Evolutionary conservation across 306 rosid genomes (phyloP).

Genomic region (Canavalia ensiformis): DNA sequence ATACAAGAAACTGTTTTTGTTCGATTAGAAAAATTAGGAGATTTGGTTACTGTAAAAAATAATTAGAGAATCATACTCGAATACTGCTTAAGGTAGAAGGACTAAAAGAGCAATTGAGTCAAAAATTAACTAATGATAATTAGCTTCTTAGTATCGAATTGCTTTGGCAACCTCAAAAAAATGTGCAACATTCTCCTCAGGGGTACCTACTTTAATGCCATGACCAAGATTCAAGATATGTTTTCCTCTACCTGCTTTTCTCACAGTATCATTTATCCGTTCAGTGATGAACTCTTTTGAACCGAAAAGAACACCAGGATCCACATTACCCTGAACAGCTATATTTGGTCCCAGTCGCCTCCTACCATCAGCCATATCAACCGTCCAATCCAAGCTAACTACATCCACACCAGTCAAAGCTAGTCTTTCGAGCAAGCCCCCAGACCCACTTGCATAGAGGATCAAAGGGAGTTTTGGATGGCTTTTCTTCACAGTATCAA

Average conservation of each 20-base stretch:
- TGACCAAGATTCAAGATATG: slow-evolving; percentile 80
- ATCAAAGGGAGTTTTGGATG: slow-evolving; percentile 92
- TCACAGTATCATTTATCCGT: slow-evolving; percentile 85
- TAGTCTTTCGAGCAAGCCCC: slow-evolving; percentile 94
- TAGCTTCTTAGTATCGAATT: slow-evolving; percentile 66
- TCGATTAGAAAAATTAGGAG: neutral
- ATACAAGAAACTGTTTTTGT: neutral
- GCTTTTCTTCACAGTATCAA: slow-evolving; percentile 75
- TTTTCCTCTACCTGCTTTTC: slow-evolving; percentile 83
- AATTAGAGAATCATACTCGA: slow-evolving; percentile 1
- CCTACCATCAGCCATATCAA: slow-evolving; percentile 97
- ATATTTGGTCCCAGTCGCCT: slow-evolving; percentile 77
- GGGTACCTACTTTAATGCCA: slow-evolving; percentile 61
- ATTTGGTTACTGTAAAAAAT: neutral
- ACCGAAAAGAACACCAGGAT: slow-evolving; percentile 97
- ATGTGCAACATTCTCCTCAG: slow-evolving; percentile 80
- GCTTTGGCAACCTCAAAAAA: slow-evolving; percentile 96
- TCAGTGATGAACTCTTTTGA: slow-evolving; percentile 86
- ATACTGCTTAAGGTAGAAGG: neutral
- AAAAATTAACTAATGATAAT: slow-evolving; percentile 16
- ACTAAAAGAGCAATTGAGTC: slow-evolving; percentile 13
- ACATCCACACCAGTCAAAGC: slow-evolving; percentile 90
- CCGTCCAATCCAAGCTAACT: slow-evolving; percentile 98
- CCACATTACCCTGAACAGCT: slow-evolving; percentile 97
- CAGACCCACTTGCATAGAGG: slow-evolving; percentile 97